A percentile compares a stretch with the other conserved stretches of the same genome.
These are phyloP conservation scores for Cercospora brassicicola DNA, from an alignment of 2,329 filamentous ascomycete genomes.

Conservation along the genomic window DNA sequence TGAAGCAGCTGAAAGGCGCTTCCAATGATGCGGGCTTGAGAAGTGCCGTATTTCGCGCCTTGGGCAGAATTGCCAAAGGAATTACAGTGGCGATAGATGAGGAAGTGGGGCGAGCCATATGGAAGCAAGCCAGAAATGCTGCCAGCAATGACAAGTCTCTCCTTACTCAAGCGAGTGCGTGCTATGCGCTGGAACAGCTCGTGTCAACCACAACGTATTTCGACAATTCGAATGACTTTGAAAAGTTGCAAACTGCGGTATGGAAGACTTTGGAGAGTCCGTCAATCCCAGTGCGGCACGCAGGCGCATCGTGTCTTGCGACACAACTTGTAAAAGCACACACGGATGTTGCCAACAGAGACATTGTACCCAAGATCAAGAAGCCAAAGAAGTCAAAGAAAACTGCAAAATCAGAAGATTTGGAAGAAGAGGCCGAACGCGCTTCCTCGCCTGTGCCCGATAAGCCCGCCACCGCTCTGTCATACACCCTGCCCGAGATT, in stretches of 20 bases:
- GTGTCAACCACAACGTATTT: slow-evolving; percentile 75
- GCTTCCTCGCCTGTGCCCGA: slow-evolving; percentile 74
- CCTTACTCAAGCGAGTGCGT: slow-evolving; percentile 75
- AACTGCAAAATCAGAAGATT: slow-evolving; percentile 59
- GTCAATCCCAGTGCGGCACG: slow-evolving; percentile 73
- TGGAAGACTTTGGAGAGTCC: slow-evolving; percentile 85
- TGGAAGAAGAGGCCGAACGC: slow-evolving; percentile 68
- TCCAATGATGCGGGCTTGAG: slow-evolving; percentile 79
- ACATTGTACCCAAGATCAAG: slow-evolving; percentile 59
- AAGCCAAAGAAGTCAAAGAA: slow-evolving; percentile 74
- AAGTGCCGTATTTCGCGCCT: slow-evolving; percentile 71
- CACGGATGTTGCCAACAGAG: slow-evolving; percentile 58
- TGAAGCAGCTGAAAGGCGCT: slow-evolving; percentile 78
- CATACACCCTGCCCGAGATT: slow-evolving; percentile 74
- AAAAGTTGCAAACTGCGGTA: slow-evolving; percentile 76
- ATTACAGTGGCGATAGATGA: slow-evolving; percentile 80
- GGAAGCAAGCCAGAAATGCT: slow-evolving; percentile 82
- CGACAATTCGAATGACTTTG: slow-evolving; percentile 84
- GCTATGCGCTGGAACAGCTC: slow-evolving; percentile 74
- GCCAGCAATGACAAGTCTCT: slow-evolving; percentile 78
- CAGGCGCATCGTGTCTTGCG: slow-evolving; percentile 81
- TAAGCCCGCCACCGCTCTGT: slow-evolving; percentile 68
- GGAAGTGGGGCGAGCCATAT: slow-evolving; percentile 78
- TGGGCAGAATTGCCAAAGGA: slow-evolving; percentile 75
- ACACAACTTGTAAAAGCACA: slow-evolving; percentile 80